Evolutionary conservation across 2,329 filamentous ascomycete species (phyloP), one percentile per base, ranked within the genome.

Genomic region (Beauveria bassiana): DNA sequence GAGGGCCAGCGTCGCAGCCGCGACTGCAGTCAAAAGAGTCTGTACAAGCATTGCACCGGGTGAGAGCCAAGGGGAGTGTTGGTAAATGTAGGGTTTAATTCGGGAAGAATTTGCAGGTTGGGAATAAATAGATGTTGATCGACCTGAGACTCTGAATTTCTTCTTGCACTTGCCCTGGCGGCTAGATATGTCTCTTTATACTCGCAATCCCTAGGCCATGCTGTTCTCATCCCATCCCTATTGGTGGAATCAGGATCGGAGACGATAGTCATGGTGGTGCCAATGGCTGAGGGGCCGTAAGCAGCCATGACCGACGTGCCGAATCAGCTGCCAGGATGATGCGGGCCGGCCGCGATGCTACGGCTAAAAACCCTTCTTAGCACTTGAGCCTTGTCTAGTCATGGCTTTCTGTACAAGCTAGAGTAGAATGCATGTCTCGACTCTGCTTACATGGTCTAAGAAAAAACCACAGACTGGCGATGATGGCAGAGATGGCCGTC

Each of bases 171-270:
- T 31, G 43, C 8, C 24, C 12, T 2, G n/a, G 43, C 26, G 26
- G 24, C 16, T 20, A 2, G 16, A 16, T 16, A 16, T 6, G 5
- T 31, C 31, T n/a, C 22, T 49, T 58, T 49, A 49, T 57, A 49
- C 14, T 40, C 20, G 12, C 16, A 14, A 45, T 2, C 0, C 8
- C 24, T n/a, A 14, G 5, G n/a, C 40, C 18, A 55, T 12, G 28
- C 26, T n/a, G 28, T 4, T 28, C 28, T 34, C 45, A 24, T 31
- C 22, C 26, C 4, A n/a, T 16, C 3, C 26, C 55, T 12, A 61
- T 61, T 61, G 58, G 58, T 54, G 58, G 58, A 51, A 61, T 49
- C n/a, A 40, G 9, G 5, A 59, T 50, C 57, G 34, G 5, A 3
- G 46, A 28, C 24, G 4, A n/a, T 16, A 16, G 31, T 20, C 28